These are phyloP conservation scores for Polygonum maritimum DNA, from an alignment of 148 eudicot species.

Conservation along the genomic window DNA sequence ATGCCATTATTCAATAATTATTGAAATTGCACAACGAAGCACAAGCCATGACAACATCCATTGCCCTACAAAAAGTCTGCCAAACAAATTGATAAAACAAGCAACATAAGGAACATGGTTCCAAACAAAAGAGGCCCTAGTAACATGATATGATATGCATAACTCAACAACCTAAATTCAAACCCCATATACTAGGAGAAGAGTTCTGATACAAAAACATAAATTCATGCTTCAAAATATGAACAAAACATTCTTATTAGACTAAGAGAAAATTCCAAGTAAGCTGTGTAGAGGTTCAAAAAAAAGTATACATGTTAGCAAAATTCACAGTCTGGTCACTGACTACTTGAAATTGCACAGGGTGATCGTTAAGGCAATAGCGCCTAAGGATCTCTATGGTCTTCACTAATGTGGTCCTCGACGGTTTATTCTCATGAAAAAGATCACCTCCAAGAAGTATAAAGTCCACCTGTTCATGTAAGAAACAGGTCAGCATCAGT, in stretches of 20 bases:
- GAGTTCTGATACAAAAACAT: neutral
- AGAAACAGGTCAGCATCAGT: neutral
- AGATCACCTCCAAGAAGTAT: slow-evolving; percentile 98
- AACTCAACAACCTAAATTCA: neutral
- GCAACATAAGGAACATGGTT: neutral
- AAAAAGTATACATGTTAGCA: slow-evolving; percentile 49
- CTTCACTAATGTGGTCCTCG: slow-evolving; percentile 87
- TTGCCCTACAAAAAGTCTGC: neutral
- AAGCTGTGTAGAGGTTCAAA: neutral
- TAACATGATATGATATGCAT: neutral
- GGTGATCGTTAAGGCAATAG: slow-evolving; percentile 83
- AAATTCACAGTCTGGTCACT: slow-evolving; percentile 97
- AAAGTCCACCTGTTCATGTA: slow-evolving; percentile 63
- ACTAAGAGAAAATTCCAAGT: neutral
- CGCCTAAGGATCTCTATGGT: slow-evolving; percentile 88
- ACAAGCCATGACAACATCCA: neutral
- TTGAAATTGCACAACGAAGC: neutral
- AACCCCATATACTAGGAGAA: neutral
- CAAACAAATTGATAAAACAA: neutral
- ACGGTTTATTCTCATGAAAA: slow-evolving; percentile 96
- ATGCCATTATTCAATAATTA: neutral
- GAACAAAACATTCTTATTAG: neutral
- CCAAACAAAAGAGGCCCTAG: neutral
- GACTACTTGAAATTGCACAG: slow-evolving; percentile 97
- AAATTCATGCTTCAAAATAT: neutral